Conservation (phyloP, 768 basidiomycete species). For the Kwoniella dendrophila region DNA sequence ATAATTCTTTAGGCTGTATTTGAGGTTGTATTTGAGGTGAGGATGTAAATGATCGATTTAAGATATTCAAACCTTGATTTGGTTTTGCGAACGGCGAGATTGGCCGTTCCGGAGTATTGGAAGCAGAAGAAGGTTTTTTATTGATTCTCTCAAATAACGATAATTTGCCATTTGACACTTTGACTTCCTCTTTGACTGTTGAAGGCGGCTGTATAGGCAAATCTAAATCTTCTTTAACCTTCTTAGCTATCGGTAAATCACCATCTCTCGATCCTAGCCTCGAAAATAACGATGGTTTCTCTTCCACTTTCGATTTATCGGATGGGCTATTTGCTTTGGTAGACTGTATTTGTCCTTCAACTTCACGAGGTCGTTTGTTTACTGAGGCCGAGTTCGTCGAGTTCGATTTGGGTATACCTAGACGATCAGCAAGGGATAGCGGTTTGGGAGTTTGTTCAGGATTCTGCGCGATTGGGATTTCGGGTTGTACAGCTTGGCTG, state of each 20-base stretch:
- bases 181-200: background rate
- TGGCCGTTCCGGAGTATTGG: background rate
- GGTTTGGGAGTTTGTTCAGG: background rate
- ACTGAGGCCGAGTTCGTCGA: background rate
- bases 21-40: background rate
- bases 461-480: background rate
- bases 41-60: slow-evolving; percentile 8
- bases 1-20: background rate
- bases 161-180: background rate
- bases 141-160: slow-evolving; percentile 17
- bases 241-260: slow-evolving; percentile 1
- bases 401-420: slow-evolving; percentile 1
- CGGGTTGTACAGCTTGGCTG: background rate
- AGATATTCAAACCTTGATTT: slow-evolving; percentile 7
- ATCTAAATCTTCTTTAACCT: slow-evolving; percentile 3
- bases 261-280: slow-evolving; percentile 12
- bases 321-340: background rate
- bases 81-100: background rate
- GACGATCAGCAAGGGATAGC: slow-evolving; percentile 10
- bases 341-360: background rate
- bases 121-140: background rate
- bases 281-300: slow-evolving; percentile 16
- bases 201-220: background rate
- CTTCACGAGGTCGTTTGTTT: slow-evolving; percentile 9
- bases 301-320: background rate